phyloP scores from a whole-genome alignment of 2,329 filamentous ascomycete species.

The Fonsecaea nubica region DNA sequence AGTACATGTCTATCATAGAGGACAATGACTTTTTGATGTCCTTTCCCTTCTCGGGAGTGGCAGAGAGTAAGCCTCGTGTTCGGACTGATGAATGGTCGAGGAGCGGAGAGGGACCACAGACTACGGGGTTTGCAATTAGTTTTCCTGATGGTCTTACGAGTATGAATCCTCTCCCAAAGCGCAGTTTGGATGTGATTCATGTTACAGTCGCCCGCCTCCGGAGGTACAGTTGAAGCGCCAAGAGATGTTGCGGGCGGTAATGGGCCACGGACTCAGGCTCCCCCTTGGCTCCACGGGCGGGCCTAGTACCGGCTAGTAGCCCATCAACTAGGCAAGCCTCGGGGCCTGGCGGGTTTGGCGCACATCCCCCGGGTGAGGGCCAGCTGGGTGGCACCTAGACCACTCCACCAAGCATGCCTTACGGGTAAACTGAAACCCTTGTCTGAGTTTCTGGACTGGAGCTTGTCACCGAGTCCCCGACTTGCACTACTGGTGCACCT shows the following conservation, averaged over 20 bases:
- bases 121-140: background rate
- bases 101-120: background rate
- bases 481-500: background rate
- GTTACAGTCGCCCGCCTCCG: constrained; percentile 2
- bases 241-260: constrained; percentile 14
- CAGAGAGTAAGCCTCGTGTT: background rate
- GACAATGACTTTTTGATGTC: background rate
- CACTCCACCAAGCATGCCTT: constrained; percentile 10
- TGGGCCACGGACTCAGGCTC: constrained; percentile 4
- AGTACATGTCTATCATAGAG: background rate
- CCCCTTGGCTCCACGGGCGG: constrained; percentile 2
- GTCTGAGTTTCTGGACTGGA: constrained; percentile 4
- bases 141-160: background rate
- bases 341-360: background rate
- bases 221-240: constrained; percentile 8
- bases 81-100: background rate
- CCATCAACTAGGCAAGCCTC: background rate
- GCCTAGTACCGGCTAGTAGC: background rate
- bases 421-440: constrained; percentile 10
- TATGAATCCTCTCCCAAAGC: background rate
- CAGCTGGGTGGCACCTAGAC: background rate
- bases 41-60: constrained; percentile 1
- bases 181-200: constrained; percentile 8
- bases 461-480: constrained; percentile 1
- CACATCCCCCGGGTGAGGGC: constrained; percentile 12